Conservation (phyloP, 192 early-diverging fungal species). For the Pecoramyces ruminantium region DNA sequence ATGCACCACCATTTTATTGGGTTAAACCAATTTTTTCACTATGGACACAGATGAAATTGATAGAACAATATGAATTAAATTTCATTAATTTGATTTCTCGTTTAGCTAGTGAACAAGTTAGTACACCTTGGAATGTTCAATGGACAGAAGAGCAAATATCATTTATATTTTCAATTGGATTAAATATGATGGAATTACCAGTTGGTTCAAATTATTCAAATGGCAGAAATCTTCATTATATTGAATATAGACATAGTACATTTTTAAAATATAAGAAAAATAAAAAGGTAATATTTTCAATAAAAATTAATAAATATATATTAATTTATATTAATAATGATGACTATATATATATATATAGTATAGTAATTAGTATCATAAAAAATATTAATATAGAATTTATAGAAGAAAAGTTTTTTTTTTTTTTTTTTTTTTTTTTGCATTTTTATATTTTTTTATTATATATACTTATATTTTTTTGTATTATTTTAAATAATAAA, state of each 20-base stretch:
- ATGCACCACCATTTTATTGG: neutral
- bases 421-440: no score
- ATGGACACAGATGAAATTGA: neutral
- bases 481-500: no score
- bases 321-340: no score
- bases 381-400: no score
- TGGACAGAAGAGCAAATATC: conserved; percentile 45
- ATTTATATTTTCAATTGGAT: conserved; percentile 33
- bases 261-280: neutral
- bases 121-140: conserved; percentile 11
- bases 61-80: conserved; percentile 26
- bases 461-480: no score
- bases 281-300: conserved; percentile 19
- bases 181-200: conserved; percentile 14
- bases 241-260: neutral
- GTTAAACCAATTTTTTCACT: neutral
- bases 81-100: conserved; percentile 54
- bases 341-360: no score
- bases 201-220: conserved; percentile 7
- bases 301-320: no score
- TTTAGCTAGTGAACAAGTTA: conserved; percentile 28
- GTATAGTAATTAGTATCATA: no score
- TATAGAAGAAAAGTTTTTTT: no score
- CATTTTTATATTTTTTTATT: no score
- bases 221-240: neutral